Evolutionary conservation across 164 flowering plant species (phyloP), one percentile per base, ranked within the genome.

Genomic region (Annona cherimola): DNA sequence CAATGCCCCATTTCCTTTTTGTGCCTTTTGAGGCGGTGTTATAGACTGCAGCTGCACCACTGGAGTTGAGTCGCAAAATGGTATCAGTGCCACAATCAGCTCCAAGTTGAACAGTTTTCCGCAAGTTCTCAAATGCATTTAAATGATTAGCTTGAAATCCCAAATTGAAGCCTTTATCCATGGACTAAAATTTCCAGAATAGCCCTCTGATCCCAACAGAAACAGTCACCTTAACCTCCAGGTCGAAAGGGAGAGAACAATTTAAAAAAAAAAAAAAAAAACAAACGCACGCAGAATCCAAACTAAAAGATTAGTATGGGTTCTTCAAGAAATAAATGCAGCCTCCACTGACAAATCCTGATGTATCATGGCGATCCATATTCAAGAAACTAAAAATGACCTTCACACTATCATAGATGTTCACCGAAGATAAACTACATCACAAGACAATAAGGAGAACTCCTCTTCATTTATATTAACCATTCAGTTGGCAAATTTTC

Each of bases 311-410:
- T 4, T 45, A 84, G 86, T 83, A 87, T 81, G 81, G 67, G 80
- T 76, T 76, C 74, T 69, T 50, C 46, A 54, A 76, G 66, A 78
- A 71, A 80, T 44, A 75, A 63, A 78, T 77, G 69, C 84, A 84
- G 76, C 97, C 98, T 81, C 98, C 97, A 67, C 98, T 94, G 39
- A 94, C 98, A 80, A 94, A 92, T 78, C 98, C 98, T 35, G 97
- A 92, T n/a, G 98, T 94, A 75, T 94, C 98, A 66, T 87, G 67
- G 3, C 98, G 89, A 79, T 94, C 98, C 98, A 94, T 93, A 83
- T 81, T 46, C 62, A 71, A 19, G 43, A 12, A 68, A 76, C 61
- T 68, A 62, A 55, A 67, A 18, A 50, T 16, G 35, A 43, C 63
- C 4, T 70, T 74, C 35, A 35, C 60, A 76, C 42, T 62, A 69